Percentiles rank a stretch among this genome's conserved stretches.
These are phyloP conservation scores for Amesomyces nigricolor DNA, from an alignment of 2,329 filamentous ascomycete genomes.

Conservation along the genomic window DNA sequence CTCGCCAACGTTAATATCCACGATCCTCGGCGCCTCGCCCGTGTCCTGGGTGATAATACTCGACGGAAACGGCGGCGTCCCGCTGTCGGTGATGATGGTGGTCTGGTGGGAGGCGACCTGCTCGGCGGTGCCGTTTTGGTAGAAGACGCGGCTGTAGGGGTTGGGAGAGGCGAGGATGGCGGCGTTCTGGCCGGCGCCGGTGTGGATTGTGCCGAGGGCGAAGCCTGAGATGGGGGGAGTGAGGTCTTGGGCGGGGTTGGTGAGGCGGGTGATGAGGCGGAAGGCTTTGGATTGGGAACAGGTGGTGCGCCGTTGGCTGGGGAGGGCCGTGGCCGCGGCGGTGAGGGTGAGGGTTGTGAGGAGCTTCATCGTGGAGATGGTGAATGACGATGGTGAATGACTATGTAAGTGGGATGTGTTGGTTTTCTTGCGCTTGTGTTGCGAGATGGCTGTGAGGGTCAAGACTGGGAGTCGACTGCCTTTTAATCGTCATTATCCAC, in stretches of 20 bases:
- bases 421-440: neutral
- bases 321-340: neutral
- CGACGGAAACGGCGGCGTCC: constrained; percentile 35
- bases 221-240: constrained; percentile 37
- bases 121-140: constrained; percentile 43
- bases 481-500: too few relatives aligned
- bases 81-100: constrained; percentile 38
- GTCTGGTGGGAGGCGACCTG: constrained; percentile 29
- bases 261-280: constrained; percentile 29
- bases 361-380: neutral
- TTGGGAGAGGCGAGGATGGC: constrained; percentile 30
- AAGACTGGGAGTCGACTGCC: too few relatives aligned
- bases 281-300: constrained; percentile 9
- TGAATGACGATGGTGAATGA: neutral
- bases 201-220: constrained; percentile 38
- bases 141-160: constrained; percentile 37
- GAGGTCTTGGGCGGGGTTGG: constrained; percentile 37
- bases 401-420: neutral
- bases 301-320: neutral
- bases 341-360: constrained; percentile 4
- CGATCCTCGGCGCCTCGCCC: constrained; percentile 23
- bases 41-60: constrained; percentile 32
- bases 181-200: constrained; percentile 37
- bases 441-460: too few relatives aligned
- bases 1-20: constrained; percentile 34